Base-by-base conservation (phyloP, 345 rosid genomes). In the Balakata baccata region DNA sequence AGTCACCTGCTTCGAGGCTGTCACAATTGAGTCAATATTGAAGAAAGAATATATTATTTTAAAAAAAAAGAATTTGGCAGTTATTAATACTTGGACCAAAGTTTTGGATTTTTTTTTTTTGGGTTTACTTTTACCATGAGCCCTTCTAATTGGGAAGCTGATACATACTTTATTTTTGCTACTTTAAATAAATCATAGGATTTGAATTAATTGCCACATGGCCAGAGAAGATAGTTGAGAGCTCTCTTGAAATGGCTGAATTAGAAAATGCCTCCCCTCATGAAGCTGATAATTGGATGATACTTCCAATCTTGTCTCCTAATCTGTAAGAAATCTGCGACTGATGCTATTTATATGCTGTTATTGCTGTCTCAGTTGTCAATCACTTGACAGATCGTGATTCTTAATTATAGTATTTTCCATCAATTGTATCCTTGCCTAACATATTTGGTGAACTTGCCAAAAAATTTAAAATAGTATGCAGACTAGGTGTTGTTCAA, bases 241-340 rank as follows among this genome's bases (percentile, higher is more conserved):
- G 84, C 82, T 89, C 97, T 38, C 86, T 85, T 69, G 98, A 95
- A 83, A 92, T 95, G 99, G 99, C 91, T 72, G 99, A 92, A 78
- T 73, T 92, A 72, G 99, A 95, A 87, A 95, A 92, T 85, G 81
- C 86, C 66, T 86, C 97, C 52, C 94, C 98, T 78, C 92, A 89
- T 79, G 99, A 92, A 23, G 99, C 99, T 73, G 87, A 89, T 81
- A 89, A 84, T 77, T 92, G 98, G 99, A 84, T 66, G 70, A 63
- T 95, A 69, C 81, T 74, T 81, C 96, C 98, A 69, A 77, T 82
- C 83, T 70, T 90, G 70, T 83, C 89, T 20, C 81, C 85, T 52
- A 83, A 85, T 75, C 71, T 89, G 98, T 95, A 87, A 87, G 97
- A 75, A 76, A 50, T 58, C 70, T 29, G 25, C 50, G 23, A 50